These are phyloP conservation scores for Talaromyces sp. DNA, from an alignment of 2,329 filamentous ascomycete genomes.

Conservation along the genomic window DNA sequence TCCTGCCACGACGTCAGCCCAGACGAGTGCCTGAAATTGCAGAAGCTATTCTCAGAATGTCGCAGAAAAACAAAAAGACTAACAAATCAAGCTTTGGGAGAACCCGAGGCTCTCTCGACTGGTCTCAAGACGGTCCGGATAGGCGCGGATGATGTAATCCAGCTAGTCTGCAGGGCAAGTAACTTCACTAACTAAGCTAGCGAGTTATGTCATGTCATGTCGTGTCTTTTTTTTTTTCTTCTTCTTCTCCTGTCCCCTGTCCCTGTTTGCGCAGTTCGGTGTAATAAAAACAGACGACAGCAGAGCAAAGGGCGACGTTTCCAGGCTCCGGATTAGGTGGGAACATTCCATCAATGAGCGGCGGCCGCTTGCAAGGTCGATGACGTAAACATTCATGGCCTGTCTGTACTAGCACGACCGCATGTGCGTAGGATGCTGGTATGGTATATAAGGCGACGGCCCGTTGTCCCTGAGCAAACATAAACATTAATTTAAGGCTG, in stretches of 20 bases:
- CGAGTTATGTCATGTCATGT: neutral
- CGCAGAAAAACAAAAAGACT: neutral
- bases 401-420: no score
- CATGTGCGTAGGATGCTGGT: no score
- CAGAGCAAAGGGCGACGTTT: no score
- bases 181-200: no score
- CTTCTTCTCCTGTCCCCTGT: no score
- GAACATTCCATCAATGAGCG: conserved; percentile 1
- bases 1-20: neutral
- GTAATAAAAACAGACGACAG: no score
- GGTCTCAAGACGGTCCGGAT: neutral
- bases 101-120: neutral
- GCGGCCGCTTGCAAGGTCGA: neutral
- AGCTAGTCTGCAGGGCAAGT: neutral
- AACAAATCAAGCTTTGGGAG: neutral
- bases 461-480: no score
- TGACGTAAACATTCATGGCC: neutral
- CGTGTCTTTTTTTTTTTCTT: neutral
- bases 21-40: neutral
- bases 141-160: conserved; percentile 5
- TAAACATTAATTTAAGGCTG: no score
- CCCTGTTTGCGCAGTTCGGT: no score
- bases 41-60: neutral
- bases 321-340: neutral
- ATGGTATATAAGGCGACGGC: no score